phyloP scores from a whole-genome alignment of 2,329 filamentous ascomycete genomes.

The Diaporthe helianthi region DNA sequence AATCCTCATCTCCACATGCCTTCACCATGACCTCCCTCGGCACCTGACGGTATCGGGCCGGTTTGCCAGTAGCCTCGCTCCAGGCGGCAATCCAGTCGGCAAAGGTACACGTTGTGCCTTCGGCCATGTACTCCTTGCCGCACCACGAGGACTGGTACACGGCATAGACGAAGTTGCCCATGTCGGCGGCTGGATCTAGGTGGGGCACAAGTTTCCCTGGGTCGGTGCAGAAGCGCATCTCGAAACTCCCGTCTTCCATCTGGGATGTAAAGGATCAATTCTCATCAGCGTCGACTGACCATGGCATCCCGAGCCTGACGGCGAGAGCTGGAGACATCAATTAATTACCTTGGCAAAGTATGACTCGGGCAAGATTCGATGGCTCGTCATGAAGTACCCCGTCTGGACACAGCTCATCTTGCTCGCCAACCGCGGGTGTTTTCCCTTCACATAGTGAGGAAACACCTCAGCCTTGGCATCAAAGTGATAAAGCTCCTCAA shows the following conservation, averaged over 20 bases:
- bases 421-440: conserved; percentile 50
- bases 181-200: conserved; percentile 54
- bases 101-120: conserved; percentile 54
- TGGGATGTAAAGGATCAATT: conserved; percentile 35
- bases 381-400: conserved; percentile 56
- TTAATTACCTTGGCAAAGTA: conserved; percentile 59
- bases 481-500: conserved; percentile 59
- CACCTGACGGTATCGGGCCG: conserved; percentile 49
- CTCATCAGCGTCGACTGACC: not conserved
- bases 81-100: conserved; percentile 53
- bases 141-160: conserved; percentile 50
- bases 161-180: conserved; percentile 56
- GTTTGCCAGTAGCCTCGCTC: conserved; percentile 46
- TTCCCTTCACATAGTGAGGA: conserved; percentile 51
- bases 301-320: not conserved
- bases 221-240: conserved; percentile 55
- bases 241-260: conserved; percentile 50
- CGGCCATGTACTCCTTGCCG: conserved; percentile 57
- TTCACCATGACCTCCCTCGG: conserved; percentile 50
- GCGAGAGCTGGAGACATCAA: conserved; percentile 26
- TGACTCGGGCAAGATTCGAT: conserved; percentile 52
- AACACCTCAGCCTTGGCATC: conserved; percentile 61
- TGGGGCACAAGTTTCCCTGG: conserved; percentile 51
- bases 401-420: conserved; percentile 62
- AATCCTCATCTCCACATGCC: conserved; percentile 47